phyloP scores from a whole-genome alignment of 257 asterid genomes.

The Forsythia suspensa region DNA sequence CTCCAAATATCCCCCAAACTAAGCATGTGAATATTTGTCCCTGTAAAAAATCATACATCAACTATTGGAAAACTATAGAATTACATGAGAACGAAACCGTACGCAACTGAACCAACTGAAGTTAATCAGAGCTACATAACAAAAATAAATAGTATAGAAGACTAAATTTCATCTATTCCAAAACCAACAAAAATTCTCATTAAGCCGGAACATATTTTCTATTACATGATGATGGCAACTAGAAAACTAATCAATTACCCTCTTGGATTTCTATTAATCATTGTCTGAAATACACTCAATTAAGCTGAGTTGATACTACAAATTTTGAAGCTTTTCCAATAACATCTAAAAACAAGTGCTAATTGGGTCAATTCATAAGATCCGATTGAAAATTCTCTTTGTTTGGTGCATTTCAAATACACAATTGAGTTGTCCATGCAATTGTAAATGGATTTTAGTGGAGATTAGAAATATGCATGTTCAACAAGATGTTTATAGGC shows the following conservation, averaged over 20 bases:
- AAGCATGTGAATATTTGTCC: conserved; percentile 77
- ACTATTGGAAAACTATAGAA: background rate
- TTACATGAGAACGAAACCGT: background rate
- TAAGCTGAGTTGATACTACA: background rate
- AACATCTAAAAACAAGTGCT: background rate
- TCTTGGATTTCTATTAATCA: background rate
- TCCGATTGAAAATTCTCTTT: background rate
- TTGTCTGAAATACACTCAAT: background rate
- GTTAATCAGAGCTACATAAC: background rate
- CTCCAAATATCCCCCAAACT: conserved; percentile 94
- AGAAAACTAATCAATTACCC: background rate
- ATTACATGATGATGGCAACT: background rate
- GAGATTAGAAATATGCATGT: background rate
- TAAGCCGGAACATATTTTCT: background rate
- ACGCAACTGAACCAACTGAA: background rate
- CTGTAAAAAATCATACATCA: conserved; percentile 38
- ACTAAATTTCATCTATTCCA: background rate
- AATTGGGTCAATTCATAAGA: background rate
- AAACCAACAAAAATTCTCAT: background rate
- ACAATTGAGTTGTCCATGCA: background rate
- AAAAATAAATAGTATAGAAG: background rate
- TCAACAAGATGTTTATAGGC: conserved; percentile 3
- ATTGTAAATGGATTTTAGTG: background rate
- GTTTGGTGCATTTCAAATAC: background rate
- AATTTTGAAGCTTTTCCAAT: background rate